A percentile compares a stretch with the other conserved stretches of the same genome.
Conservation (phyloP, 208 protist species). For the Leishmania aethiopica region DNA sequence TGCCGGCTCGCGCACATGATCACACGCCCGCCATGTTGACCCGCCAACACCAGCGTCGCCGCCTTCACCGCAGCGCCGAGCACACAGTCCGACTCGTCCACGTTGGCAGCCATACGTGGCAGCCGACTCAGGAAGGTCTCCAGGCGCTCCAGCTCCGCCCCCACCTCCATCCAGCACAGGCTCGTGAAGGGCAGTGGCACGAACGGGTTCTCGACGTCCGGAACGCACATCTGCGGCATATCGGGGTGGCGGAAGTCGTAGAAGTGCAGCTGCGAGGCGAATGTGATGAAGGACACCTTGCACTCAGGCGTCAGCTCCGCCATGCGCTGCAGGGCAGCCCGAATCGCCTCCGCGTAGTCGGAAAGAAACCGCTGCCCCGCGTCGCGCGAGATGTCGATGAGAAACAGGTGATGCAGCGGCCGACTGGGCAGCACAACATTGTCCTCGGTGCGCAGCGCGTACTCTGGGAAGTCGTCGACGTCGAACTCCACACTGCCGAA, state of each 20-base stretch:
- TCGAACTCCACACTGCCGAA: slow-evolving; percentile 89
- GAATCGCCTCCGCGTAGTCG: slow-evolving; percentile 73
- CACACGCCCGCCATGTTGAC: slow-evolving; percentile 76
- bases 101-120: slow-evolving; percentile 37
- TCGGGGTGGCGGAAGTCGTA: slow-evolving; percentile 83
- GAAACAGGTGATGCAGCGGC: slow-evolving; percentile 87
- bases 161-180: slow-evolving; percentile 89
- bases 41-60: slow-evolving; percentile 77
- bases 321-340: slow-evolving; percentile 72
- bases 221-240: slow-evolving; percentile 80
- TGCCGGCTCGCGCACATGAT: slow-evolving; percentile 61
- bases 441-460: slow-evolving; percentile 65
- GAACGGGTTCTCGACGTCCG: slow-evolving; percentile 89
- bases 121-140: slow-evolving; percentile 64
- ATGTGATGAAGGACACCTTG: slow-evolving; percentile 90
- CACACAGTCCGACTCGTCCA: slow-evolving; percentile 61
- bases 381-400: slow-evolving; percentile 79
- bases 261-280: slow-evolving; percentile 87
- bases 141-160: slow-evolving; percentile 63
- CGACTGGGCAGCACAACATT: slow-evolving; percentile 44
- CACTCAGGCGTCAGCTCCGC: slow-evolving; percentile 65
- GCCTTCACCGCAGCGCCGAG: slow-evolving; percentile 84
- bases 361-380: slow-evolving; percentile 64
- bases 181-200: slow-evolving; percentile 91
- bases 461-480: slow-evolving; percentile 79